Base-by-base conservation (phyloP, 768 basidiomycete genomes). In the Lactarius sp. region DNA sequence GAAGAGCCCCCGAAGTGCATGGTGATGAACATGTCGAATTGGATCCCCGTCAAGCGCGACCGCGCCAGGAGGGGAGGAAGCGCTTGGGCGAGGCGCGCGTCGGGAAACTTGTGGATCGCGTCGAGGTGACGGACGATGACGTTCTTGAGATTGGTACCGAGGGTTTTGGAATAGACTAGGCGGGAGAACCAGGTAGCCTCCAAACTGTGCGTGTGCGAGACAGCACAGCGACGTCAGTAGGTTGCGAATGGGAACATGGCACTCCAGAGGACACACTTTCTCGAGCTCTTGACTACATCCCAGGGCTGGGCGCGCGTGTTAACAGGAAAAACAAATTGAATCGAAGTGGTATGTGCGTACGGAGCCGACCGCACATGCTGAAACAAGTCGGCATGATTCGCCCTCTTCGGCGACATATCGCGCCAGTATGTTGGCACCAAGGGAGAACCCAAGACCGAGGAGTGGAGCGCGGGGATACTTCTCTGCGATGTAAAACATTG, bases 361-460 rank as follows among this genome's bases (percentile, higher is more conserved):
- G 74, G 90, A 90, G 71, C 78, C 90, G 16, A 94, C 76, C 16
- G 80, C 83, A 75, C 86, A 87, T 31, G 82, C 89, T 3, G 86
- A 83, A 59, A 75, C 75, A 34, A 94, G 73, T 59, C 88, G 81
- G 69, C 84, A 83, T n/a, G 76, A 70, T 50, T 78, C 77, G 13
- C 88, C 85, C 71, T 96, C 90, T 75, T 96, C 88, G 2, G 88
- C 93, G 56, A 94, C 76, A 73, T 96, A 97, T 63, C 91, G 82
- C 22, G 93, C 89, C 69, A 98, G 75, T 37, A 98, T 88, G 72
- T 91, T 92, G 51, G 94, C 90, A 47, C 96, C 96, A 42, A 99
- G 83, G 5, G 94, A 96, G 78, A 96, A 99, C 4, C 95, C 93
- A 9, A 97, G 74, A 12, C 91, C 96, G 18, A 96, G 75, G 42